Evolutionary conservation across 306 rosid genomes (phyloP), one percentile per base, ranked within the genome.

Genomic region (Vachellia pachyceras): DNA sequence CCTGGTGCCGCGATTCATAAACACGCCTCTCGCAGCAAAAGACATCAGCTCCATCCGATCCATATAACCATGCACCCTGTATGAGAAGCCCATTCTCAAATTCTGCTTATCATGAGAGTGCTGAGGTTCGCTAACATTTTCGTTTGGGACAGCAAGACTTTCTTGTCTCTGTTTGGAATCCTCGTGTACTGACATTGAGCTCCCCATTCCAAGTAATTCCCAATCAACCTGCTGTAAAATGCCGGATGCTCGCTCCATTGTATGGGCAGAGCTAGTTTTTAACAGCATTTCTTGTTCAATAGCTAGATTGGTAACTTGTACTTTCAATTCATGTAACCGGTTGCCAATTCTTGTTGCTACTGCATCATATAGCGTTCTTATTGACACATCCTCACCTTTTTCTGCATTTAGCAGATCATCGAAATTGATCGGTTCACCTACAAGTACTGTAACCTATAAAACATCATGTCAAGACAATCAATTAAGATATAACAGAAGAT

Each of bases 361-460:
- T 44, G 92, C 92, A 81, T 92, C 94, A 23, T 95, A 91, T 72
- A 91, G 74, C 60, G 71, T 84, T 77, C 90, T 89, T 70, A 92
- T 86, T 14, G 94, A 90, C 80, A 84, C 82, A 17, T 83, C 81
- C 6, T 77, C 84, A 14, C 76, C 89, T 76, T 68, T 79, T 65
- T 88, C 94, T 25, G 52, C n/a, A 71, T 85, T 68, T 23, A 86
- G 73, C 84, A 95, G 74, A 82, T 95, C 98, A 25, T 95, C 94
- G 76, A 95, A 91, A 71, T 87, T 86, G 90, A 95, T 95, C 1
- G 99, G 99, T 60, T 95, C 99, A 1, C 98, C 99, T 29, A 95
- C 75, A 22, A 95, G 75, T 44, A 93, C 91, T 0, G 96, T 95
- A 77, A 95, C 99, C 99, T 95, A 70, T 15, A 9, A 39, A 35